phyloP scores from a whole-genome alignment of 108 stramenopile species.

The Nannochloropsis oceanica region DNA sequence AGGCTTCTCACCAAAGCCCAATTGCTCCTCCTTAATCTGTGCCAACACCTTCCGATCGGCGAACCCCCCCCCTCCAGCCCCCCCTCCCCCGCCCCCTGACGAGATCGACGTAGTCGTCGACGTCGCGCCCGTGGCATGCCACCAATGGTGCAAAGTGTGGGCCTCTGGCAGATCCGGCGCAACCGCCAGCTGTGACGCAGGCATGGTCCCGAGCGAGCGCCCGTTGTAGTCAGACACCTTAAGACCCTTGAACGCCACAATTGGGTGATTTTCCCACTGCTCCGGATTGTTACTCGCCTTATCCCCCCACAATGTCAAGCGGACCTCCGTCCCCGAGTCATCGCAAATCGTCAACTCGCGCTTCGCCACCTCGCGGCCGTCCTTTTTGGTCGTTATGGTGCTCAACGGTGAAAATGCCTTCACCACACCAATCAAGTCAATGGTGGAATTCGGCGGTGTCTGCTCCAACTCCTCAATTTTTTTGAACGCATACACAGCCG shows the following conservation, averaged over 20 bases:
- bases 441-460: conserved; percentile 40
- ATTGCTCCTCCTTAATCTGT: conserved; percentile 57
- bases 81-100: conserved; percentile 25
- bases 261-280: conserved; percentile 44
- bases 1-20: conserved; percentile 77
- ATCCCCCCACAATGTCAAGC: conserved; percentile 71
- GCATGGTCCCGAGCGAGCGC: conserved; percentile 47
- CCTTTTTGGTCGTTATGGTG: conserved; percentile 55
- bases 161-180: conserved; percentile 35
- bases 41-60: conserved; percentile 54
- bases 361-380: conserved; percentile 65
- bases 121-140: conserved; percentile 32
- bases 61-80: conserved; percentile 34
- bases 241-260: conserved; percentile 67
- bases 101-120: conserved; percentile 48
- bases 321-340: conserved; percentile 69
- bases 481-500: conserved; percentile 23
- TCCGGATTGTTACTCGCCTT: conserved; percentile 39
- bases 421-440: conserved; percentile 76
- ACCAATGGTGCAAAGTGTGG: conserved; percentile 24
- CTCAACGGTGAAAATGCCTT: conserved; percentile 49
- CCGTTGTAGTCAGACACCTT: conserved; percentile 69
- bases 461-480: conserved; percentile 41
- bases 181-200: conserved; percentile 19
- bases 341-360: conserved; percentile 72